Base-by-base conservation (phyloP, 2,329 filamentous ascomycete genomes). In the Aspergillus transmontanensis region DNA sequence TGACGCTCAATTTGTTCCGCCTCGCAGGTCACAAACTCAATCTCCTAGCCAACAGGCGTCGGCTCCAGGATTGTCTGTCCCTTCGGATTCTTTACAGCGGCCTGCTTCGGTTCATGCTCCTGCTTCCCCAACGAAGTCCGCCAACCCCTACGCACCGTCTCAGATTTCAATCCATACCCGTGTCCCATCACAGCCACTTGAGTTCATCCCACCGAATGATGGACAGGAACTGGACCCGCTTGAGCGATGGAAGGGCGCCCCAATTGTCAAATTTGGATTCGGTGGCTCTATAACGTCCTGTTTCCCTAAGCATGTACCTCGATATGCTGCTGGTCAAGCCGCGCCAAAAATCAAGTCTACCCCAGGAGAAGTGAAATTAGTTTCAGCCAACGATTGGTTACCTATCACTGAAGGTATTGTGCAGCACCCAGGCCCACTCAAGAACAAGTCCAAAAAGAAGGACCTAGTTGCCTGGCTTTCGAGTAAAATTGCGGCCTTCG, bases 371-470 rank as follows among this genome's bases (percentile, higher is more conserved):
- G 87, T 97, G 28, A 92, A 89, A 70, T 81, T 94, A n/a, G 86
- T 88, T 65, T 90, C 86, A 69, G 85, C 92, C 65, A 95, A 90
- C 74, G 88, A 93, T 50, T 82, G 92, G 34, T 81, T 92, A 51
- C 88, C 91, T 5, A 81, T 93, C 10, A 82, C 87, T 28, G 92
- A 95, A 39, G 86, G 89, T 2, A 81, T 95, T 56, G 85, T 87
- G 21, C 93, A 89, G 69, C 98, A 98, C 72, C 95, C 95, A 0
- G 95, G 95, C 0, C 95, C 96, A 3, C 81, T 99, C 32, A 93
- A 90, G 76, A 86, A 89, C 46, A 98, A 97, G 75, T 88, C 89
- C 1, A 98, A 97, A 83, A 99, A 99, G 84, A 99, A 98, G 81
- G 94, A 99, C 60, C 86, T 93, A 0, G 71, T 94, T 50, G 79